A percentile compares a stretch with the other conserved stretches of the same genome.
Conservation (phyloP, 805 yeast genomes). For the Lipomyces sp. region DNA sequence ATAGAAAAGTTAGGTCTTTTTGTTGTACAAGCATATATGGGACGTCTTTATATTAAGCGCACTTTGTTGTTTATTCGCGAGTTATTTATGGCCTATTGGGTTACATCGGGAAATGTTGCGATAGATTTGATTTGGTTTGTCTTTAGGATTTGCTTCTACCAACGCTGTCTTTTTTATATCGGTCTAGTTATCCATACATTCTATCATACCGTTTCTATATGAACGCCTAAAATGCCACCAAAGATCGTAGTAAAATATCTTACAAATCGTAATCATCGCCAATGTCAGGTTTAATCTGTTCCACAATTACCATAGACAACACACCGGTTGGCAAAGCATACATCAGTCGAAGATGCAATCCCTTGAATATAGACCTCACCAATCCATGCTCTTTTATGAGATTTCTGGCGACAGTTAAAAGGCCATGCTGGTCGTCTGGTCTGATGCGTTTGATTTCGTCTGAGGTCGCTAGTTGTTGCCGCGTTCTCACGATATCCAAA, state of each 20-base stretch:
- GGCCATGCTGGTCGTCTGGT: constrained; percentile 48
- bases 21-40: background rate
- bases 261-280: constrained; percentile 21
- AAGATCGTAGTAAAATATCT: background rate
- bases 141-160: background rate
- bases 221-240: background rate
- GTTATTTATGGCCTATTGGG: background rate
- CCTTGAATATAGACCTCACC: constrained; percentile 46
- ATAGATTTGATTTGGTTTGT: background rate
- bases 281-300: constrained; percentile 48
- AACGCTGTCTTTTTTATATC: background rate
- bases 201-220: background rate
- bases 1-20: background rate
- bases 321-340: constrained; percentile 50
- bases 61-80: background rate
- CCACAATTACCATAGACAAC: constrained; percentile 50
- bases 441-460: constrained; percentile 47
- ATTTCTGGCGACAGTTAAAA: constrained; percentile 45
- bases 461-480: constrained; percentile 52
- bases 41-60: background rate
- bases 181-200: background rate
- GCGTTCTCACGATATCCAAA: constrained; percentile 51
- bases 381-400: constrained; percentile 48
- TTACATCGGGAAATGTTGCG: background rate
- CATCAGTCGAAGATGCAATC: constrained; percentile 47